Percentiles rank a stretch among this genome's conserved stretches.
phyloP scores from a whole-genome alignment of 225 moss, liverwort and hornwort species.

The Physcomitrellopsis africana region DNA sequence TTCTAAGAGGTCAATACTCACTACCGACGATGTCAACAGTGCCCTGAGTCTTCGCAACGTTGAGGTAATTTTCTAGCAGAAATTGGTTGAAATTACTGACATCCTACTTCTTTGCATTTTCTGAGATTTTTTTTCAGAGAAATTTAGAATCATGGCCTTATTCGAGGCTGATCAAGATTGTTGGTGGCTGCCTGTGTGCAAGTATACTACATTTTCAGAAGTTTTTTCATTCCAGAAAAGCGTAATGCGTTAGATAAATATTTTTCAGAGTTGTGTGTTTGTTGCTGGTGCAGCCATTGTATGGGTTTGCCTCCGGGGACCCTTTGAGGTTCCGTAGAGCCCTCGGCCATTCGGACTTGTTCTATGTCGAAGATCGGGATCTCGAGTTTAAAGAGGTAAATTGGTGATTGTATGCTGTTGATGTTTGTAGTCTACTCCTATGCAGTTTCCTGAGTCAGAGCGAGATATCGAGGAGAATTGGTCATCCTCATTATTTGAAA shows the following conservation, averaged over 20 bases:
- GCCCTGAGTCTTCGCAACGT: slow-evolving; percentile 96
- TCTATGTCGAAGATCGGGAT: slow-evolving; percentile 96
- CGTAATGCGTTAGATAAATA: not conserved
- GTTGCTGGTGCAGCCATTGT: slow-evolving; percentile 76
- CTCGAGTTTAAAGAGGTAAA: slow-evolving; percentile 96
- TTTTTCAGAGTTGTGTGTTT: slow-evolving; percentile 22
- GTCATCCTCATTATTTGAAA: slow-evolving; percentile 7
- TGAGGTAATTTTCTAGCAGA: slow-evolving; percentile 58
- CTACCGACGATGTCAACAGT: slow-evolving; percentile 96
- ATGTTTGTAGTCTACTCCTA: slow-evolving; percentile 7
- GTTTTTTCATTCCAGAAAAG: not conserved
- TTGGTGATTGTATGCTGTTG: not conserved
- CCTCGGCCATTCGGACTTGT: slow-evolving; percentile 87
- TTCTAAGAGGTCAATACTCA: slow-evolving; percentile 90
- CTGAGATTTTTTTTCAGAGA: slow-evolving; percentile 11
- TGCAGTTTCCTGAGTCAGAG: slow-evolving; percentile 6
- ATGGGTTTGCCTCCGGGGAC: slow-evolving; percentile 96
- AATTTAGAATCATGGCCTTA: not conserved
- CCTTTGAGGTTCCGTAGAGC: slow-evolving; percentile 93
- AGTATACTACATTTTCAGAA: not conserved
- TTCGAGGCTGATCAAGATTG: slow-evolving; percentile 11
- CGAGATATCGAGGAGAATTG: not conserved
- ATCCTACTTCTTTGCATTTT: slow-evolving; percentile 1
- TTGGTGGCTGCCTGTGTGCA: not conserved
- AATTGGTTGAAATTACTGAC: slow-evolving; percentile 6